Percentiles rank a stretch among this genome's conserved stretches.
Conservation (phyloP, 2,329 filamentous ascomycete genomes). For the Hymenoscyphus fructigenus region DNA sequence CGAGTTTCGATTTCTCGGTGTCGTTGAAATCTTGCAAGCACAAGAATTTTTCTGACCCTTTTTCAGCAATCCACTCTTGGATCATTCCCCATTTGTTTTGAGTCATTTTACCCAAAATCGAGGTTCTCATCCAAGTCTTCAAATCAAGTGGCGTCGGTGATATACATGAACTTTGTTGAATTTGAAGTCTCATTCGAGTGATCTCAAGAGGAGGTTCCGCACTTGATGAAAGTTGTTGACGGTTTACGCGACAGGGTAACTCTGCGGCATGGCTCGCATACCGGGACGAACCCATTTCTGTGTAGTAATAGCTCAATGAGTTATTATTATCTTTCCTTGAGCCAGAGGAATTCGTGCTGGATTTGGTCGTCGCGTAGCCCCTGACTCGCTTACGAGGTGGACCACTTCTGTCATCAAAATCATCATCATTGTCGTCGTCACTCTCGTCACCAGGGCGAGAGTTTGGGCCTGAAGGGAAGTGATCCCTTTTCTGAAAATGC, state of each 20-base stretch:
- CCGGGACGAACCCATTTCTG: no score
- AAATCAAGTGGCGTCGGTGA: not conserved
- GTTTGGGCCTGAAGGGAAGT: not conserved
- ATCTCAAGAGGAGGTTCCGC: not conserved
- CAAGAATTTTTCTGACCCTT: not conserved
- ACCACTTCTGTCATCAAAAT: slow-evolving; percentile 3
- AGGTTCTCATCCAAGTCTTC: not conserved
- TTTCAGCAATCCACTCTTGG: not conserved
- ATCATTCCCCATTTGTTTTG: not conserved
- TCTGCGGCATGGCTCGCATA: not conserved
- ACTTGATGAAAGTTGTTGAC: not conserved
- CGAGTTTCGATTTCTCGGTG: not conserved
- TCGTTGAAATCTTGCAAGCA: not conserved
- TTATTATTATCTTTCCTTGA: not conserved
- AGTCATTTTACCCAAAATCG: not conserved
- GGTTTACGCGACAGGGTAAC: not conserved
- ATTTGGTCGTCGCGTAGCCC: not conserved
- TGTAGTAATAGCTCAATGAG: not conserved
- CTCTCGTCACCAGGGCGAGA: slow-evolving; percentile 2
- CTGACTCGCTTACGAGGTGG: not conserved
- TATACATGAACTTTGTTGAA: not conserved
- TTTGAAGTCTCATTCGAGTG: not conserved
- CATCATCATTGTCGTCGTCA: slow-evolving; percentile 12
- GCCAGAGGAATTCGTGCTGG: not conserved
- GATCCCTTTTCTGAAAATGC: slow-evolving; percentile 13